phyloP scores from a whole-genome alignment of 2,329 filamentous ascomycete genomes.

The Penicillium sp. region DNA sequence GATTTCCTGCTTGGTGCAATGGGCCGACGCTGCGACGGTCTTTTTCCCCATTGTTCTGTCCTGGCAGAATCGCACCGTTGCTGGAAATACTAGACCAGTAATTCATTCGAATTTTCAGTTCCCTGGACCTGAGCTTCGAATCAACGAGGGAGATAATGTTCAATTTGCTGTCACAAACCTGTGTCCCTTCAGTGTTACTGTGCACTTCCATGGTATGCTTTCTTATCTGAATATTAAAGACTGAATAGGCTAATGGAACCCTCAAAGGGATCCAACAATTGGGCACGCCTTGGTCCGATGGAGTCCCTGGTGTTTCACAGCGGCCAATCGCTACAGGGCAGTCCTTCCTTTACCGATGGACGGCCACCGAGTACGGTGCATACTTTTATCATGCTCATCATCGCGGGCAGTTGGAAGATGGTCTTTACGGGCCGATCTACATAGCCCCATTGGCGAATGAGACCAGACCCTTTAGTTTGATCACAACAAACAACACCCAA shows the following conservation, averaged over 20 bases:
- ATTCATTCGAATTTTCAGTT: constrained; percentile 36
- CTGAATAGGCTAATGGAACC: background rate
- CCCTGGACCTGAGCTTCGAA: constrained; percentile 30
- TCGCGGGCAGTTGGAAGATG: constrained; percentile 62
- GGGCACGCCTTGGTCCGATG: constrained; percentile 64
- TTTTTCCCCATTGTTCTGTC: constrained; percentile 28
- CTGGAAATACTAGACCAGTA: constrained; percentile 28
- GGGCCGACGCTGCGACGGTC: constrained; percentile 18
- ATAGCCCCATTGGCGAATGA: constrained; percentile 42
- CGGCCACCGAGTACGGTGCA: constrained; percentile 60
- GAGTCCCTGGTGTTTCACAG: constrained; percentile 62
- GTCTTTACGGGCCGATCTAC: constrained; percentile 61
- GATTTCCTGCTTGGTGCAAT: constrained; percentile 17
- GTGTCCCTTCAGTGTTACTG: constrained; percentile 34
- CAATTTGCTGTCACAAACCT: constrained; percentile 32
- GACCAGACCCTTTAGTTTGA: constrained; percentile 33
- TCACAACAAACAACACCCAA: constrained; percentile 36
- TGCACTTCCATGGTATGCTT: constrained; percentile 37
- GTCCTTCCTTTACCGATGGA: constrained; percentile 59
- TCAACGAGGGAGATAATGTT: constrained; percentile 36
- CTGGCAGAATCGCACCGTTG: constrained; percentile 28
- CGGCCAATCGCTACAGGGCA: constrained; percentile 54
- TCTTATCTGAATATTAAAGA: background rate
- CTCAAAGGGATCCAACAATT: constrained; percentile 42
- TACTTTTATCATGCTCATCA: constrained; percentile 67